Percentiles rank a stretch among this genome's conserved stretches.
Evolutionary conservation across 345 rosid genomes (phyloP).

Genomic region (Diplotaxis tenuifolia): DNA sequence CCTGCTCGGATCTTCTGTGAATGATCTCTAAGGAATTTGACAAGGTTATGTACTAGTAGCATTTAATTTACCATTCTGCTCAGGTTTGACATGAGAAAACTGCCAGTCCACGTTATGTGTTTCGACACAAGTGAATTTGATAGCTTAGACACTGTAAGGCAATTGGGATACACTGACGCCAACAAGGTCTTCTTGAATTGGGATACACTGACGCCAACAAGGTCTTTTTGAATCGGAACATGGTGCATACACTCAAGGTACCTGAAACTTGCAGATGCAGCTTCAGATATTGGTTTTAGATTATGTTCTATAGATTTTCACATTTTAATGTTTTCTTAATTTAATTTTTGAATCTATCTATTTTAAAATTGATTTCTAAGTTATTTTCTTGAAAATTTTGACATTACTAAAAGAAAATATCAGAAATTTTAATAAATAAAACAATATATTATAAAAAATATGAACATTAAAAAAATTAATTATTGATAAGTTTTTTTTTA

Average conservation of each 20-base stretch:
- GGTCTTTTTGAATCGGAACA: constrained; percentile 33
- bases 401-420: too few species aligned
- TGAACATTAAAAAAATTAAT: too few species aligned
- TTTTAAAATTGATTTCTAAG: too few species aligned
- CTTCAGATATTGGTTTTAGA: too few species aligned
- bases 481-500: too few species aligned
- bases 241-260: constrained; percentile 34
- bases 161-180: constrained; percentile 27
- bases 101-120: constrained; percentile 36
- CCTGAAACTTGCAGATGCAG: constrained; percentile 38
- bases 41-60: constrained; percentile 20
- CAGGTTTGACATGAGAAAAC: constrained; percentile 33
- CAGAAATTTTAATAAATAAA: too few species aligned
- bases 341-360: too few species aligned
- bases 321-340: too few species aligned
- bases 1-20: constrained; percentile 38
- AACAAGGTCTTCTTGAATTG: constrained; percentile 24
- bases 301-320: too few species aligned
- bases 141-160: constrained; percentile 22
- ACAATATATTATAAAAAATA: too few species aligned
- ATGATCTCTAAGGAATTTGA: constrained; percentile 48
- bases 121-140: constrained; percentile 40
- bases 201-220: constrained; percentile 20
- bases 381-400: too few species aligned
- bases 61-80: constrained; percentile 19